Base-by-base conservation (phyloP, 2,329 filamentous ascomycete species). In the Fusarium succisae region DNA sequence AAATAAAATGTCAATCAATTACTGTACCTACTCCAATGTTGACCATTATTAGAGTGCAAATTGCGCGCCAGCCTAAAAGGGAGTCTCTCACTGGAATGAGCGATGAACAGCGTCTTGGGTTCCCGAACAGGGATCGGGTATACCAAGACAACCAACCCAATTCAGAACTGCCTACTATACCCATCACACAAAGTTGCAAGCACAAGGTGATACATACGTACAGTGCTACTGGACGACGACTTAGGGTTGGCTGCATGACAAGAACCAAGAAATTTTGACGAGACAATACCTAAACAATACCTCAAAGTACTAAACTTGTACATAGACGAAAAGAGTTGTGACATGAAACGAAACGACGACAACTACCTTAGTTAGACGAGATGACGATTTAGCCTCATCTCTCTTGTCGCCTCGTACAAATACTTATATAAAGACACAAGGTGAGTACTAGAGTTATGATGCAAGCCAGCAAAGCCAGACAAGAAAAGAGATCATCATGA, bases 1-100 rank as follows among this genome's bases (percentile, higher is more conserved):
- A 53, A 59, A 66, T 43, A 32, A 47, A 70, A 66, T 43, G 41
- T 47, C 48, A 63, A 54, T 70, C 59, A 54, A 65, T 65, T 66
- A 70, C 48, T 35, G 32, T 35, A 35, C 32, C 14, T 32, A 32
- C 32, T 62, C 38, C 26, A 41, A 69, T 69, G 38, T 54, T 62
- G 44, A 38, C 35, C 59, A 28, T 45, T 51, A 65, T 47, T 54
- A 66, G 44, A 64, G 67, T 64, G 50, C 58, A 64, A 54, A 73
- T 69, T 71, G 28, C 71, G 38, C 50, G 48, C 66, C 71, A 68
- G 28, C 71, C 58, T 35, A 58, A 69, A 61, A 68, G 59, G 59
- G 63, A 63, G 58, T 55, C 22, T 50, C 47, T 45, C 35, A 13
- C 70, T 74, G 72, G 72, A 74, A 74, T 74, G 72, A 41, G 66